phyloP scores from a whole-genome alignment of 2,329 filamentous ascomycete species.

The Cercospora zeae-maydis region DNA sequence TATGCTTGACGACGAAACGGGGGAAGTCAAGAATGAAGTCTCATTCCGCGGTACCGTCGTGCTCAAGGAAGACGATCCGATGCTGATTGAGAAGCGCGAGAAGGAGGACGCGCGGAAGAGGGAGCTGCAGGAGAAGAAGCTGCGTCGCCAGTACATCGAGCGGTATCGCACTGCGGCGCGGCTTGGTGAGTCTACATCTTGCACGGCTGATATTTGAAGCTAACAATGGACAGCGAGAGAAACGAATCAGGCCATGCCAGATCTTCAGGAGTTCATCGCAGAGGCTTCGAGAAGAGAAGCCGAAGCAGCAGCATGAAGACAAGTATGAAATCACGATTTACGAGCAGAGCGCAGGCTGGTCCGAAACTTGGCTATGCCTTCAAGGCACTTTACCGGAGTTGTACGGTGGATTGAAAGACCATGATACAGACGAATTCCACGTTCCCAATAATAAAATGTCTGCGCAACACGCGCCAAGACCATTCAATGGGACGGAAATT shows the following conservation, averaged over 20 bases:
- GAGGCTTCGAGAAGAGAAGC: not conserved
- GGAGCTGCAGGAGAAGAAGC: constrained; percentile 8
- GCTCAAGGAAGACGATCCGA: constrained; percentile 7
- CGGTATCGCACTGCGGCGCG: constrained; percentile 5
- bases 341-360: not conserved
- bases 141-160: constrained; percentile 8
- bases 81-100: not conserved
- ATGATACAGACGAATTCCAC: too few relatives aligned
- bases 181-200: not conserved
- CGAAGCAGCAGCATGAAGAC: not conserved
- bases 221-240: not conserved
- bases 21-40: constrained; percentile 7
- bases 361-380: too few relatives aligned
- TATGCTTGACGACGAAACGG: constrained; percentile 10
- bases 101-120: not conserved
- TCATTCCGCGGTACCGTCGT: constrained; percentile 1
- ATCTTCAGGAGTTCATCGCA: not conserved
- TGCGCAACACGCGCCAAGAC: too few relatives aligned
- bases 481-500: too few relatives aligned
- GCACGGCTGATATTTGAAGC: not conserved
- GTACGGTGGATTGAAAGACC: too few relatives aligned
- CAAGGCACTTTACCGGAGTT: too few relatives aligned
- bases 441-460: too few relatives aligned
- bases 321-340: not conserved
- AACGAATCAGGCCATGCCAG: not conserved